These are phyloP conservation scores for Cyclotella baltica DNA, from an alignment of 108 stramenopile genomes.

Conservation along the genomic window DNA sequence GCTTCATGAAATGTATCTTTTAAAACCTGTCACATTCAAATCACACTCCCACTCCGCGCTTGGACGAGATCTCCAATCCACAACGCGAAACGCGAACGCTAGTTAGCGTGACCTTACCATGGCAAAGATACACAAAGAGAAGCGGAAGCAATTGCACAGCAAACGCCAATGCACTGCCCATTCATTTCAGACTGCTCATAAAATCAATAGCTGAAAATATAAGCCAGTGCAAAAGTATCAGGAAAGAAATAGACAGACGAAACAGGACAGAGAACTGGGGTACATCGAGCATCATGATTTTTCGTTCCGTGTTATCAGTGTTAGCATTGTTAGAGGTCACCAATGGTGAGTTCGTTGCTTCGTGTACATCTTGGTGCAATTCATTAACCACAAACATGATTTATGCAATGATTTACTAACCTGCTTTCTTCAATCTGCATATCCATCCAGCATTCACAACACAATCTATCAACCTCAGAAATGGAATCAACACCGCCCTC, in stretches of 20 bases:
- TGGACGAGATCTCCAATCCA: neutral
- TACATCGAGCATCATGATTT: neutral
- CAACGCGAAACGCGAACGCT: neutral
- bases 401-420: neutral
- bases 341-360: neutral
- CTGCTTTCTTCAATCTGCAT: neutral
- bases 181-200: neutral
- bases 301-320: neutral
- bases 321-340: neutral
- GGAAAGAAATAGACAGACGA: too few relatives aligned
- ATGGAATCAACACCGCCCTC: neutral
- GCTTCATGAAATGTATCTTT: slow-evolving; percentile 4
- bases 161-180: neutral
- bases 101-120: neutral
- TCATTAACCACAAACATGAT: too few relatives aligned
- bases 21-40: neutral
- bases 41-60: too few relatives aligned
- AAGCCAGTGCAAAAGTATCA: too few relatives aligned
- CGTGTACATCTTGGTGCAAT: neutral
- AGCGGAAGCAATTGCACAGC: slow-evolving; percentile 3
- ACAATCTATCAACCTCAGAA: neutral
- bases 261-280: neutral
- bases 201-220: neutral
- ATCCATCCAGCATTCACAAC: slow-evolving; percentile 8
- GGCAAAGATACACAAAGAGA: slow-evolving; percentile 2